A percentile compares a stretch with the other conserved stretches of the same genome.
Conservation (phyloP, 1,284 basidiomycete genomes). For the Trichosporon coremiiforme region DNA sequence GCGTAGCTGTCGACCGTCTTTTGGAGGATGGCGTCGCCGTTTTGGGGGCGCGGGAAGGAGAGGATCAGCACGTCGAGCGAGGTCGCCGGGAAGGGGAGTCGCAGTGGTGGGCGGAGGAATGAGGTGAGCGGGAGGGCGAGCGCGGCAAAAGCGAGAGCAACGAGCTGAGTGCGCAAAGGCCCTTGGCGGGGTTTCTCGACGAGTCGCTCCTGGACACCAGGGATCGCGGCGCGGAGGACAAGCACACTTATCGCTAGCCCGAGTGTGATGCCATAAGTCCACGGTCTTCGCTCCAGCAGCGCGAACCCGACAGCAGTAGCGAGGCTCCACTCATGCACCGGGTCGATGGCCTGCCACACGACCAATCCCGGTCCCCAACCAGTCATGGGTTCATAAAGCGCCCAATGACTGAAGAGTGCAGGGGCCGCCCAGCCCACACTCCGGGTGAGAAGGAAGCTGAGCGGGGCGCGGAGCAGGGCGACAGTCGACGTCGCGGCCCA, state of each 20-base stretch:
- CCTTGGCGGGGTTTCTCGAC: neutral
- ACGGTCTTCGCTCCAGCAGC: slow-evolving; percentile 23
- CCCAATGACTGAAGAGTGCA: slow-evolving; percentile 25
- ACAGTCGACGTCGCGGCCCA: slow-evolving; percentile 14
- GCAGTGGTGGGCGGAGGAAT: neutral
- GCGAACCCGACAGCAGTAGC: slow-evolving; percentile 7
- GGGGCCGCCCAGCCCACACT: slow-evolving; percentile 29
- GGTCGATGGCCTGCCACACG: slow-evolving; percentile 2
- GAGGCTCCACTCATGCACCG: neutral
- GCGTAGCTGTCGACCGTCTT: slow-evolving; percentile 22
- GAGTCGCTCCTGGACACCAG: neutral
- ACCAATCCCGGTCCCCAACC: slow-evolving; percentile 24
- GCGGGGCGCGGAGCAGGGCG: slow-evolving; percentile 17
- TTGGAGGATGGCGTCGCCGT: slow-evolving; percentile 4
- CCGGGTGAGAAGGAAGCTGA: slow-evolving; percentile 25
- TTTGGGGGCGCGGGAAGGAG: slow-evolving; percentile 25
- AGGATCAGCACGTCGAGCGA: slow-evolving; percentile 27
- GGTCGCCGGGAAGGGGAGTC: slow-evolving; percentile 1
- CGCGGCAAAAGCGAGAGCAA: neutral
- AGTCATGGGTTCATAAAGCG: slow-evolving; percentile 26
- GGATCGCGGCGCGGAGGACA: neutral
- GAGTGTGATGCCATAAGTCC: slow-evolving; percentile 25
- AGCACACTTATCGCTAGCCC: neutral
- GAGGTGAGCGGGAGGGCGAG: neutral
- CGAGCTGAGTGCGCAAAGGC: neutral